phyloP scores from a whole-genome alignment of 495 filamentous ascomycete genomes.

The Daldinia decipiens region DNA sequence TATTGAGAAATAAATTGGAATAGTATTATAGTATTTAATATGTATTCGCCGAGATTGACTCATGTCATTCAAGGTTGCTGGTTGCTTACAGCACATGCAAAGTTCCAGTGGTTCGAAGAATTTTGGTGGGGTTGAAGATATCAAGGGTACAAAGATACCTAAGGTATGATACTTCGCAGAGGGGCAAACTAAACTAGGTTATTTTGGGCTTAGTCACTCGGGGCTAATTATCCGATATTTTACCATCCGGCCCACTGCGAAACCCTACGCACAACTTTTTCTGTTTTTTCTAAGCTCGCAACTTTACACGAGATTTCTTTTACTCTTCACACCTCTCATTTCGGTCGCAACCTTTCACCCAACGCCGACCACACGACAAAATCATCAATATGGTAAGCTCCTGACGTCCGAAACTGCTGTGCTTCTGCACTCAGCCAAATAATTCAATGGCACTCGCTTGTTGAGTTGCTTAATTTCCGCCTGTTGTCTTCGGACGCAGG shows the following conservation, averaged over 20 bases:
- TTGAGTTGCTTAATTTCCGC: conserved; percentile 62
- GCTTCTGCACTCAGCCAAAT: conserved; percentile 38
- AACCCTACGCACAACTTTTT: conserved; percentile 43
- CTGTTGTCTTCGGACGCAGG: conserved; percentile 63
- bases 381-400: conserved; percentile 59
- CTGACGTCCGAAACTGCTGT: conserved; percentile 42
- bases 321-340: conserved; percentile 39
- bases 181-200: conserved; percentile 24
- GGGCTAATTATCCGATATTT: conserved; percentile 37
- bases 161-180: conserved; percentile 23
- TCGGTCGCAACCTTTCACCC: conserved; percentile 32
- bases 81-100: background rate
- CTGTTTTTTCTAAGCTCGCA: conserved; percentile 19
- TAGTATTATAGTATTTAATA: conserved; percentile 1
- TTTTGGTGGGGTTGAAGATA: conserved; percentile 31
- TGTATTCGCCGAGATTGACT: conserved; percentile 10
- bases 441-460: conserved; percentile 46
- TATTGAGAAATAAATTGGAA: background rate
- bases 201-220: background rate
- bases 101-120: conserved; percentile 20
- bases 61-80: conserved; percentile 7
- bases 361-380: conserved; percentile 46
- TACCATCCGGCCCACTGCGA: conserved; percentile 28
- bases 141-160: conserved; percentile 23
- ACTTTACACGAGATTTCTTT: conserved; percentile 39